Evolutionary conservation across 1,284 basidiomycete genomes (phyloP), one percentile per base, ranked within the genome.

Genomic region (Fomitopsis pinicola): DNA sequence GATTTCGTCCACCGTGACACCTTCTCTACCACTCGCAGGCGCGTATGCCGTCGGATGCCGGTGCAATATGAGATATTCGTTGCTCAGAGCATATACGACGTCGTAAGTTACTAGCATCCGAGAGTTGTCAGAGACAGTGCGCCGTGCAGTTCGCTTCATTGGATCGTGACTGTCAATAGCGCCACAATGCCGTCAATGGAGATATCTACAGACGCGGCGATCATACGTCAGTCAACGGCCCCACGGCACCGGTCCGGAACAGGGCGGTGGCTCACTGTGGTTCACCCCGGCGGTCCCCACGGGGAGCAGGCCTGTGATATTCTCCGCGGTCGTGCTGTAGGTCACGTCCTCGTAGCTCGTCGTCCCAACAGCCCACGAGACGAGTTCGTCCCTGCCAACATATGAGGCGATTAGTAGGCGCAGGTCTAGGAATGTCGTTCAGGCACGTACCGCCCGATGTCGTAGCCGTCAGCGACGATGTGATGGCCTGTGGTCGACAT

Each of bases 381-480:
- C 81, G n/a, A 88, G 73, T 33, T 54, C 62, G 64, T 88, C 69
- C 9, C 84, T 82, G 56, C 17, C 26, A 10, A n/a, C 22, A 14
- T 6, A 8, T 12, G 5, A 12, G 30, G 1, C n/a, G 2, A 28
- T 46, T 17, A 36, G 15, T 6, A 38, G 17, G 2, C 26, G 10
- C 42, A 12, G 30, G 30, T 33, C 30, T 33, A 33, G 30, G 8
- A 33, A 33, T 5, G 8, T 33, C 30, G 30, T 33, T 8, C 30
- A 33, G 4, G 30, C 10, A 64, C 69, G 57, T 60, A 76, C 80
- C 74, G 74, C 69, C 84, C 84, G 59, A 79, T 70, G 63, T 86
- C 66, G 66, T 89, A 86, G 28, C 86, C 85, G 61, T 88, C 71
- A 0, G 82, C 76, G 1, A 76, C 66, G 60, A 87, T 82, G 14